phyloP scores from a whole-genome alignment of 352 stramenopile genomes.

The Phytophthora brassicae region DNA sequence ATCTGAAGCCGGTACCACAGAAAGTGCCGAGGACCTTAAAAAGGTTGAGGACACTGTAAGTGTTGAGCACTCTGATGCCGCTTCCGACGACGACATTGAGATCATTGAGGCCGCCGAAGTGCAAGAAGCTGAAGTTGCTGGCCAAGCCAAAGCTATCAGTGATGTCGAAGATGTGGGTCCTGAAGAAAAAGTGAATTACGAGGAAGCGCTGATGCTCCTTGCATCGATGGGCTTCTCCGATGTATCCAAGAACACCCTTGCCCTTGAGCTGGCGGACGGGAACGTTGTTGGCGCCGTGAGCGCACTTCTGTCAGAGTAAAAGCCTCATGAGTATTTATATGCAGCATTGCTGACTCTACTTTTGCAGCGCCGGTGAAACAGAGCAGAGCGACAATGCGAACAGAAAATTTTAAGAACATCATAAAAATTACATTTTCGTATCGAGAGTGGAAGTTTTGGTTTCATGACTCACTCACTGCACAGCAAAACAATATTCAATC shows the following conservation, averaged over 20 bases:
- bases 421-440: too few species aligned
- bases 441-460: too few species aligned
- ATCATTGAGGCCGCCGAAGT: conserved; percentile 35
- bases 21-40: conserved; percentile 20
- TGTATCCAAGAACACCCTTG: conserved; percentile 42
- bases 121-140: conserved; percentile 27
- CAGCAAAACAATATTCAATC: too few species aligned
- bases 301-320: conserved; percentile 52
- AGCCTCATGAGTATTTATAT: conserved; percentile 18
- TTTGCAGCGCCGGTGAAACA: neutral
- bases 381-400: neutral
- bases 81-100: conserved; percentile 42
- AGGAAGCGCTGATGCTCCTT: conserved; percentile 46
- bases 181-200: conserved; percentile 25
- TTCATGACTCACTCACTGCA: too few species aligned
- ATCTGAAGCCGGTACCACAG: conserved; percentile 7
- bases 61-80: conserved; percentile 6
- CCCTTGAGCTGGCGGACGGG: conserved; percentile 46
- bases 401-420: neutral
- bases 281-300: conserved; percentile 54
- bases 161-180: neutral
- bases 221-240: conserved; percentile 67
- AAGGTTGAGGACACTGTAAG: conserved; percentile 11
- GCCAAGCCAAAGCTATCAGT: conserved; percentile 16
- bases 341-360: conserved; percentile 1